Percentiles rank a stretch among this genome's conserved stretches.
Conservation (phyloP, 176 grass and related monocot species). For the Raddia distichophylla region DNA sequence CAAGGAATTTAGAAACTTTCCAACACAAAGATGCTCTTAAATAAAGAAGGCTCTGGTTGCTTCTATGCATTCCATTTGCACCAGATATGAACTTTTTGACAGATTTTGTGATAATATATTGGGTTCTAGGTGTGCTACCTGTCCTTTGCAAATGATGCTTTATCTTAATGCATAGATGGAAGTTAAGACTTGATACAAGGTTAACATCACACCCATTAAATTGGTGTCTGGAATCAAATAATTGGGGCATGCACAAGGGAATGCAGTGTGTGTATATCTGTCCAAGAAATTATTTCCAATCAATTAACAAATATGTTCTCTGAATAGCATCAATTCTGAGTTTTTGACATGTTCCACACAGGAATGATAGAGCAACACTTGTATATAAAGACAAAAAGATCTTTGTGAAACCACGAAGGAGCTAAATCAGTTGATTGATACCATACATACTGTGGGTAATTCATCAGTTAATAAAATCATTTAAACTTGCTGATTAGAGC, state of each 20-base stretch:
- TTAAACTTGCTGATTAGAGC: not conserved
- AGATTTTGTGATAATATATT: not conserved
- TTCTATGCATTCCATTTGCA: not conserved
- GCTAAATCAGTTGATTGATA: constrained; percentile 2
- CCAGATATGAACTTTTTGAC: not conserved
- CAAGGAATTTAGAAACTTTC: constrained; percentile 6
- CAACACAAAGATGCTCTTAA: not conserved
- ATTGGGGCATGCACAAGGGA: not conserved
- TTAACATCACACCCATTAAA: not conserved
- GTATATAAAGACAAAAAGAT: constrained; percentile 3
- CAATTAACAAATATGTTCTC: not conserved
- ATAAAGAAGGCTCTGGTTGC: not conserved
- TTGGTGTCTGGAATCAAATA: not conserved
- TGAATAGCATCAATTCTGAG: not conserved
- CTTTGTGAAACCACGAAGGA: not conserved
- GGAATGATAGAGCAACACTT: constrained; percentile 8
- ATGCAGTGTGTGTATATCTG: not conserved
- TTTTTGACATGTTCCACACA: not conserved
- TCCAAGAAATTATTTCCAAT: not conserved
- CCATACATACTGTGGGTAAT: not conserved
- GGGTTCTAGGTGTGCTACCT: not conserved
- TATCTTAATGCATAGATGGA: not conserved
- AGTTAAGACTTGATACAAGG: not conserved
- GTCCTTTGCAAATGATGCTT: not conserved
- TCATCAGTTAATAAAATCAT: not conserved